Base-by-base conservation (phyloP, 2,329 filamentous ascomycete species). In the Blastomyces parvus region DNA sequence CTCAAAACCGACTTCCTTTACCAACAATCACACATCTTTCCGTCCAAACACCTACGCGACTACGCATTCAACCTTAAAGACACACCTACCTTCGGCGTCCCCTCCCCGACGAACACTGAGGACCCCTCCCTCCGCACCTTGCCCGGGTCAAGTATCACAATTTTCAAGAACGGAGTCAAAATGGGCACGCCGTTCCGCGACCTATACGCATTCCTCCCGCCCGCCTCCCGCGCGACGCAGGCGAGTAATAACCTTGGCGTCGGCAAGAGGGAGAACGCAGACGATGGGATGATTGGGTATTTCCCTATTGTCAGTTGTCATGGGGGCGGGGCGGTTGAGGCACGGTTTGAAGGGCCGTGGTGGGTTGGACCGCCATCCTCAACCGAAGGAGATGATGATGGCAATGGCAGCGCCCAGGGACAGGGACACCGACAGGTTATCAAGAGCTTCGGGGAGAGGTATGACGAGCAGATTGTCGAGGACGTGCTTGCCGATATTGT, bases 1-100 rank as follows among this genome's bases (percentile, higher is more conserved):
- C 95, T 96, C 80, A 97, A 96, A 76, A 86, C 88, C 52, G 91
- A 95, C 74, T 88, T 92, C 61, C 96, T 95, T 78, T 97, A 96
- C 75, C 93, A 97, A 64, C 76, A 78, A 66, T 77, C 74, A n/a
- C 76, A 78, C 46, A 70, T 78, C 74, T 89, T 93, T 69, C 82
- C 90, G 0, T 88, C 88, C 13, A 95, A 96, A 73, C 88, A 95
- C 67, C 85, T 97, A 50, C 92, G 97, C 70, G 89, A 96, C 63
- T 78, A 78, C 60, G 76, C 76, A 17, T 78, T 78, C 65, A 78
- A 78, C 56, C 70, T 78, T 44, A 78, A 78, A 65, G 76, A 78
- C 62, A 77, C 75, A 0, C 76, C 77, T n/a, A 77, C 74, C 22
- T 77, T 72, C 66, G 80, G 78, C 42, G 77, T 76, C 61, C 82